Conservation (phyloP, 1,139 yeast species). For the Kodamaea sp. region DNA sequence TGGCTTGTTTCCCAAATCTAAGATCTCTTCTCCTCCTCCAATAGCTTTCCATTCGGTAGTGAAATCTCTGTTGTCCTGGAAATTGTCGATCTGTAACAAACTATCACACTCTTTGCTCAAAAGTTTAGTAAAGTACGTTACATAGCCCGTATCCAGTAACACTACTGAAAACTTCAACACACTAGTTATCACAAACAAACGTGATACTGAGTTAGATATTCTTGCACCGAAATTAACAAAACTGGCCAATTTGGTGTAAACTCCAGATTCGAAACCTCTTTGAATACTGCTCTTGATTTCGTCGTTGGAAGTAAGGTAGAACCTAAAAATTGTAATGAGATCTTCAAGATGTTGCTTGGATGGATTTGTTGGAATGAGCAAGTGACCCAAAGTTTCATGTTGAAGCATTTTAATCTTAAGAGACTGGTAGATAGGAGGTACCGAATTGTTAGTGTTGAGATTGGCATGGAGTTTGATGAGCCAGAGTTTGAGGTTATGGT, state of each 20-base stretch:
- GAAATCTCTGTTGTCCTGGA: conserved; percentile 52
- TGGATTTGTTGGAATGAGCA: conserved; percentile 43
- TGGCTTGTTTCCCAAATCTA: background rate
- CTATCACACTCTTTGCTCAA: conserved; percentile 11
- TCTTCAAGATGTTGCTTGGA: conserved; percentile 26
- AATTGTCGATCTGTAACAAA: conserved; percentile 12
- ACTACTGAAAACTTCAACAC: conserved; percentile 39
- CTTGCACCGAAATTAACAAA: conserved; percentile 54
- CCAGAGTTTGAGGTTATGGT: conserved; percentile 71
- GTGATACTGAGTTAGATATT: conserved; percentile 40
- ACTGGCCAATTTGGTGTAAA: conserved; percentile 63
- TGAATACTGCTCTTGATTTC: conserved; percentile 50
- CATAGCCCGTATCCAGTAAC: conserved; percentile 34
- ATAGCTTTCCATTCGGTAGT: conserved; percentile 43
- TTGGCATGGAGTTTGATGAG: conserved; percentile 62
- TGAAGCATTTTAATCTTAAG: conserved; percentile 77
- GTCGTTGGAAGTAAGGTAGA: conserved; percentile 52
- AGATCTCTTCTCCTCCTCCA: background rate
- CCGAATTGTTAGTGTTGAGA: conserved; percentile 55
- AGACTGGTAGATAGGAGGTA: conserved; percentile 50
- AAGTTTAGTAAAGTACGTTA: conserved; percentile 26
- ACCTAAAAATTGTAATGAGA: conserved; percentile 35
- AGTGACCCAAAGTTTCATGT: conserved; percentile 69
- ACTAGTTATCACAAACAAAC: conserved; percentile 34
- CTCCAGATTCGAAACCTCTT: conserved; percentile 53